phyloP scores from a whole-genome alignment of 805 yeast genomes.

The Monosporozyma solicola region DNA sequence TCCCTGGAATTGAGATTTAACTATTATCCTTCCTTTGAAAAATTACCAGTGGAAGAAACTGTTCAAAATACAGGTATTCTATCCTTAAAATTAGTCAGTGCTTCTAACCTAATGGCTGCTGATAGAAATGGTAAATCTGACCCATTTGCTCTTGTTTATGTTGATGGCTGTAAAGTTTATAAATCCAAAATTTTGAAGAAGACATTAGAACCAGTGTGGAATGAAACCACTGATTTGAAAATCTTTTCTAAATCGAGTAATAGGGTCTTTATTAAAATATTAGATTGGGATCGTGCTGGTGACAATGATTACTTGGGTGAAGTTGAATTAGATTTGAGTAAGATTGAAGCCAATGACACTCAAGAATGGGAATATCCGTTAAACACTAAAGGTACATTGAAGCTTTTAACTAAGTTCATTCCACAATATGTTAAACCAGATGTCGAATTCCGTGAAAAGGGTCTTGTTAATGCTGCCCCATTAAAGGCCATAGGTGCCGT shows the following conservation, averaged over 20 bases:
- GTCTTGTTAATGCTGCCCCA: slow-evolving; percentile 36
- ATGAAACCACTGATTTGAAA: slow-evolving; percentile 53
- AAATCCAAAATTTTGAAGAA: slow-evolving; percentile 57
- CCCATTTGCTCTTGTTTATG: slow-evolving; percentile 47
- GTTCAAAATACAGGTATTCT: slow-evolving; percentile 61
- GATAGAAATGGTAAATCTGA: slow-evolving; percentile 74
- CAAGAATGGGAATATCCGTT: slow-evolving; percentile 42
- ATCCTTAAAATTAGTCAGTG: slow-evolving; percentile 48
- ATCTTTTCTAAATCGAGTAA: slow-evolving; percentile 55
- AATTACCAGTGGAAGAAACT: slow-evolving; percentile 50
- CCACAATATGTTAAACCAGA: slow-evolving; percentile 66
- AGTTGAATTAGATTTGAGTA: slow-evolving; percentile 40
- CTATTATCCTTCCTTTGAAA: slow-evolving; percentile 49
- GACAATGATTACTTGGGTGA: slow-evolving; percentile 53
- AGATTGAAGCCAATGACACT: slow-evolving; percentile 38
- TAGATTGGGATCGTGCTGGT: slow-evolving; percentile 77
- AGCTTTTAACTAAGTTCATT: slow-evolving; percentile 43
- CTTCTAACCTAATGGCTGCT: slow-evolving; percentile 44
- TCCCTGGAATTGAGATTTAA: slow-evolving; percentile 43
- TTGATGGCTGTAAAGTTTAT: slow-evolving; percentile 46
- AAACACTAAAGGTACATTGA: slow-evolving; percentile 58
- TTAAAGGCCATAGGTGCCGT: slow-evolving; percentile 36
- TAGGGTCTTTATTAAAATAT: slow-evolving; percentile 40
- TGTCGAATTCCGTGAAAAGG: slow-evolving; percentile 36
- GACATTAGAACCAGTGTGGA: slow-evolving; percentile 68